phyloP scores from a whole-genome alignment of 306 rosid species.

The Erythrophleum fordii region DNA sequence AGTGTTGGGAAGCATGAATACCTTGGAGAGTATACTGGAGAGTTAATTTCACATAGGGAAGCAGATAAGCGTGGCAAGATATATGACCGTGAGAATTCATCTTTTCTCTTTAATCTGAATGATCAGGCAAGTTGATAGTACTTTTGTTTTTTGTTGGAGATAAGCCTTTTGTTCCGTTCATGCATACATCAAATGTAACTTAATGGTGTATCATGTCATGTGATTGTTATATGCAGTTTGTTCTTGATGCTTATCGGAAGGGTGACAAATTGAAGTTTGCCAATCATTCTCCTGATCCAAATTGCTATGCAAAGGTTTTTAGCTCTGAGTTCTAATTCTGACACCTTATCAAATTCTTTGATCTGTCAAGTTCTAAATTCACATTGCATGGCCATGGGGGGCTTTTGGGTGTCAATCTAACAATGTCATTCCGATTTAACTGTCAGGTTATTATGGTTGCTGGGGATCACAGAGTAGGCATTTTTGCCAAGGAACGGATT shows the following conservation, averaged over 20 bases:
- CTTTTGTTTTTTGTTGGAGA: neutral
- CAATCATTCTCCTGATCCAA: conserved; percentile 96
- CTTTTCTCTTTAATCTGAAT: conserved; percentile 96
- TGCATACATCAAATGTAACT: neutral
- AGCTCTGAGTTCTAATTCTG: conserved; percentile 25
- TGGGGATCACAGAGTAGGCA: conserved; percentile 98
- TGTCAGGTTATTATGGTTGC: conserved; percentile 98
- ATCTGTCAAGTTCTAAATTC: neutral
- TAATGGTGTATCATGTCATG: conserved; percentile 2
- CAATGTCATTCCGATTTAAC: conserved; percentile 4
- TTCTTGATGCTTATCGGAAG: conserved; percentile 95
- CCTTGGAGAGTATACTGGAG: conserved; percentile 99
- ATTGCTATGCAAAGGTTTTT: conserved; percentile 95
- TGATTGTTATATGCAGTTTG: conserved; percentile 67
- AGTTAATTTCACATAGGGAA: conserved; percentile 93
- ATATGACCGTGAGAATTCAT: conserved; percentile 97
- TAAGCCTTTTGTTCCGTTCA: conserved; percentile 6
- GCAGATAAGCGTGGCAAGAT: conserved; percentile 99
- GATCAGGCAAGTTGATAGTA: conserved; percentile 76
- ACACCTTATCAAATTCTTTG: neutral
- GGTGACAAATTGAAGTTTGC: conserved; percentile 99
- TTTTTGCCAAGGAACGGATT: conserved; percentile 97
- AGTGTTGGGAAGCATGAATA: conserved; percentile 97
- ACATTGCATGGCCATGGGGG: conserved; percentile 21
- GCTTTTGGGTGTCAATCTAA: neutral